Percentiles rank a stretch among this genome's conserved stretches.
phyloP scores from a whole-genome alignment of 768 basidiomycete genomes.

The Mycena rosella region DNA sequence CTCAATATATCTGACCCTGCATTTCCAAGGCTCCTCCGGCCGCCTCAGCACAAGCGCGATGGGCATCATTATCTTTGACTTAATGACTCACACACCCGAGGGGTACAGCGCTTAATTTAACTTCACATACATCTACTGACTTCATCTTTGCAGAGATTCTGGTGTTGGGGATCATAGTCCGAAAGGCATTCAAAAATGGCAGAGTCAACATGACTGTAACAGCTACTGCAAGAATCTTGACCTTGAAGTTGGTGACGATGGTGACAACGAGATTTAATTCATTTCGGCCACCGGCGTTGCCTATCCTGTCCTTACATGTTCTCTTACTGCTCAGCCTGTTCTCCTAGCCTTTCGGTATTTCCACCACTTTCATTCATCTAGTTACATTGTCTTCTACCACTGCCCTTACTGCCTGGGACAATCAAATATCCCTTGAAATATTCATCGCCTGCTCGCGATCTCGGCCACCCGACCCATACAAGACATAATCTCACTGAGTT shows the following conservation, averaged over 20 bases:
- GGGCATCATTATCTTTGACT: conserved; percentile 18
- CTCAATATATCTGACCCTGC: not conserved
- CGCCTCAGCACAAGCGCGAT: conserved; percentile 15
- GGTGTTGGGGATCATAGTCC: conserved; percentile 16
- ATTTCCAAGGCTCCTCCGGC: conserved; percentile 8
- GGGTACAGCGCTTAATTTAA: too few relatives aligned
- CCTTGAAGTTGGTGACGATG: conserved; percentile 9
- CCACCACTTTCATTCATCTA: too few relatives aligned
- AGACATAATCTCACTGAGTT: too few relatives aligned
- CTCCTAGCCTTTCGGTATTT: too few relatives aligned
- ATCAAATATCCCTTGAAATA: too few relatives aligned
- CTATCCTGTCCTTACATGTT: too few relatives aligned
- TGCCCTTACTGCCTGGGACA: too few relatives aligned
- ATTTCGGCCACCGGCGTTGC: not conserved
- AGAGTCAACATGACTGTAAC: conserved; percentile 19
- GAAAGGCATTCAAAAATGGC: conserved; percentile 16
- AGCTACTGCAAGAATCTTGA: conserved; percentile 9
- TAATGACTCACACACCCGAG: conserved; percentile 18
- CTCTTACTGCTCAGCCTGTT: too few relatives aligned
- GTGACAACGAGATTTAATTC: not conserved
- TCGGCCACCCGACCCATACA: too few relatives aligned
- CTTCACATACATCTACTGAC: not conserved
- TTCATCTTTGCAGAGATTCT: conserved; percentile 4
- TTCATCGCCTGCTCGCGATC: too few relatives aligned
- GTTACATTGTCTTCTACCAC: too few relatives aligned